Percentiles rank a stretch among this genome's conserved stretches.
These are phyloP conservation scores for Jacaranda mimosifolia DNA, from an alignment of 257 asterid genomes.

Conservation along the genomic window DNA sequence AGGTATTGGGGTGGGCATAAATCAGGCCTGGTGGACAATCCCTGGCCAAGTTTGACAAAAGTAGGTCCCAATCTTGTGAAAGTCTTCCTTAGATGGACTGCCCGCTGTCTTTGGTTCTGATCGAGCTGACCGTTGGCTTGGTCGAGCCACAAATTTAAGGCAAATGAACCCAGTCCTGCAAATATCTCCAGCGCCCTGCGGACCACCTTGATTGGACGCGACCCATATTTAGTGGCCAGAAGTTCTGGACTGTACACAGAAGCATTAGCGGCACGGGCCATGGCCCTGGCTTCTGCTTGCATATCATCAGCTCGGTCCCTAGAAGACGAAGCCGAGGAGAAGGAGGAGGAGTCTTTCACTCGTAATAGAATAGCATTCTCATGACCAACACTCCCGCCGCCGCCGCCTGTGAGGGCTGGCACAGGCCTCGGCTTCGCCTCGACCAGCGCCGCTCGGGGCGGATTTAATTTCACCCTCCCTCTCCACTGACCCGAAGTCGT, in stretches of 20 bases:
- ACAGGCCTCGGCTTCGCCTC: constrained; percentile 69
- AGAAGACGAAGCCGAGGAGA: constrained; percentile 32
- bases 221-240: constrained; percentile 63
- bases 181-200: constrained; percentile 77
- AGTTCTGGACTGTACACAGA: constrained; percentile 75
- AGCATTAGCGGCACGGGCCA: constrained; percentile 88
- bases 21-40: constrained; percentile 97
- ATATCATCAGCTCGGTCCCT: constrained; percentile 91
- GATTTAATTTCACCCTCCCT: constrained; percentile 29
- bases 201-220: constrained; percentile 77
- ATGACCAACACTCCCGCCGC: constrained; percentile 37
- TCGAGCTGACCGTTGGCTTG: constrained; percentile 60
- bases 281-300: constrained; percentile 95
- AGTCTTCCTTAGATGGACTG: constrained; percentile 70
- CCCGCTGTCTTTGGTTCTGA: constrained; percentile 71
- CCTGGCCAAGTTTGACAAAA: constrained; percentile 95
- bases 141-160: constrained; percentile 79
- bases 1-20: constrained; percentile 86
- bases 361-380: constrained; percentile 35
- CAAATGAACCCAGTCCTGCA: constrained; percentile 79
- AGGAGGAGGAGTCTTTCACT: constrained; percentile 40
- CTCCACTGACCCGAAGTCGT: constrained; percentile 32
- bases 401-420: constrained; percentile 54
- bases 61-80: constrained; percentile 95
- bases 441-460: constrained; percentile 71